Evolutionary conservation across 2,329 filamentous ascomycete genomes (phyloP), one percentile per base, ranked within the genome.

Genomic region (Gaeumannomyces tritici): DNA sequence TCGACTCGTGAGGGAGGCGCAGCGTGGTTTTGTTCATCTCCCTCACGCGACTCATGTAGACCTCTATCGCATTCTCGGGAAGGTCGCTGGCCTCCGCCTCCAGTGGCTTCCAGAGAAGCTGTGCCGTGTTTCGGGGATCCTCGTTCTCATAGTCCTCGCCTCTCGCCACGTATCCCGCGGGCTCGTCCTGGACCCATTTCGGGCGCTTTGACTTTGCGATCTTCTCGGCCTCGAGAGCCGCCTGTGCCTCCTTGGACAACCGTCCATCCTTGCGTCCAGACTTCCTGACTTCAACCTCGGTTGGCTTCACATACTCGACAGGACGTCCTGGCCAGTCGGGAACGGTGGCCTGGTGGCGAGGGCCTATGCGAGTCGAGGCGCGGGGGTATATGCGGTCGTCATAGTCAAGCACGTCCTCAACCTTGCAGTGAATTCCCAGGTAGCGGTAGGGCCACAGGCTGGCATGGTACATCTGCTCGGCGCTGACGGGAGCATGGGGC

Each of bases 391-490:
- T 98, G 66, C 95, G 88, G 73, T 99, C 95, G 70, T 99, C 95
- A 72, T 96, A 96, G 73, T 99, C 95, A 33, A 99, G 80, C 0
- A 91, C 95, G 76, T 99, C 95, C 74, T 98, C 93, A 1, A 95
- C 89, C 67, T 92, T 90, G 75, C 93, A 97, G 75, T 99, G 95
- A 67, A 96, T 92, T 51, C 95, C 95, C 8, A 99, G 79, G 73
- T 99, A 99, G 64, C 95, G 86, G 78, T 95, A 98, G 2, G 92
- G 93, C 95, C 95, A 99, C 70, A 97, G 84, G 70, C 91, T 95
- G 35, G 93, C 92, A 68, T 97, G 89, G 63, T 95, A 91, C 63
- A 93, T 89, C 72, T 98, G 93, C 71, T 96, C 92, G 63, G 89
- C 85, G 0, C 93, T 97, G 59, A 79, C 85, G 61, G 81, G 77